A percentile compares a stretch with the other conserved stretches of the same genome.
Evolutionary conservation across 1,284 basidiomycete genomes (phyloP).

Genomic region (Ustilago trichophora): DNA sequence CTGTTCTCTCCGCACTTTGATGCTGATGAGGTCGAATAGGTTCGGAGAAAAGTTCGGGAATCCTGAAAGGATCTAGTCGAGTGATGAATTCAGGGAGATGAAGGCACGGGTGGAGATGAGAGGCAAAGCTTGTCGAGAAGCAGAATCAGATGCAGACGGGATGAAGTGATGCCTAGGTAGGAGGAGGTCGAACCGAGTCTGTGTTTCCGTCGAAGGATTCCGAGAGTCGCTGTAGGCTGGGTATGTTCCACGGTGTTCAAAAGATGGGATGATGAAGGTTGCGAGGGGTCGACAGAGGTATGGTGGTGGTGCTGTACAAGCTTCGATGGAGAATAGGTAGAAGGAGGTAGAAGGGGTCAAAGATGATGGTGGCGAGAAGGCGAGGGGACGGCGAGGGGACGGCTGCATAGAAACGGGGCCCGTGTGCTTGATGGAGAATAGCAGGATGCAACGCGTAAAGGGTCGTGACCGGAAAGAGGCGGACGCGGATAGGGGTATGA

Average conservation of each 20-base stretch:
- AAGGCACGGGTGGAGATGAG: slow-evolving; percentile 8
- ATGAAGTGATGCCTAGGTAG: background rate
- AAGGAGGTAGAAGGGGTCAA: background rate
- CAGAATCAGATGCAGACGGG: background rate
- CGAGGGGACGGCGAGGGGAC: slow-evolving; percentile 1
- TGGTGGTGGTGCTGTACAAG: too few relatives aligned
- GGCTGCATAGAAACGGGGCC: slow-evolving; percentile 1
- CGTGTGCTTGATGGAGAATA: slow-evolving; percentile 1
- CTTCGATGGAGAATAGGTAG: too few relatives aligned
- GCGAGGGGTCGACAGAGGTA: too few relatives aligned
- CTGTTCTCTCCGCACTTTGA: background rate
- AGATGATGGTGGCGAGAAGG: background rate
- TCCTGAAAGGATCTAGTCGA: background rate
- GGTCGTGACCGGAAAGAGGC: background rate
- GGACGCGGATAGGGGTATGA: background rate
- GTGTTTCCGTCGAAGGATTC: too few relatives aligned
- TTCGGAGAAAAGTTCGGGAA: background rate
- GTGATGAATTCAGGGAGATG: background rate
- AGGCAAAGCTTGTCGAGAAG: slow-evolving; percentile 1
- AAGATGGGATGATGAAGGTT: background rate
- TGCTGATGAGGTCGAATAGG: background rate
- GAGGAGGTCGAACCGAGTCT: background rate
- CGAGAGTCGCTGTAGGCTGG: too few relatives aligned
- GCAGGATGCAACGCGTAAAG: background rate
- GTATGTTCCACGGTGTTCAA: too few relatives aligned